Base-by-base conservation (phyloP, 805 yeast genomes). In the Metschnikowia anglica region DNA sequence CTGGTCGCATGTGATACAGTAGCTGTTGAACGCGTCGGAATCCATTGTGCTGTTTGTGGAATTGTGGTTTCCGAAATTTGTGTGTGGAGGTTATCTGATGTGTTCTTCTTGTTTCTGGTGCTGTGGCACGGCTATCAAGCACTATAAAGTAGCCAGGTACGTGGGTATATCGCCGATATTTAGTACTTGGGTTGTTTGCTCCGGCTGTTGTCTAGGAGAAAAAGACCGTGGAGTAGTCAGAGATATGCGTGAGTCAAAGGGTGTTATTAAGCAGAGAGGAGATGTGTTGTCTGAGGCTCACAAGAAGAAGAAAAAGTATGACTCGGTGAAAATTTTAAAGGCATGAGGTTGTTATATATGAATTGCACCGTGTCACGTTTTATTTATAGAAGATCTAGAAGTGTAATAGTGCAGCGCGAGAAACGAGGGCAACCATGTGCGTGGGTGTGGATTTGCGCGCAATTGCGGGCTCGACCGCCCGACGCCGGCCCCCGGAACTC, bases 1-100 rank as follows among this genome's bases (percentile, higher is more conserved):
- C 48, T 51, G 49, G 32, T 53, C 57, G 23, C 57, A 53, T 27
- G 52, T 38, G 41, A 53, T 46, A 39, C 57, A 53, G 47, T 50
- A 53, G 51, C 48, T 53, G 43, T 53, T 53, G 46, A 53, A 53
- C 25, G 57, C 57, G 49, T 51, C 53, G 15, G 55, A 51, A 34
- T 48, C 51, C 51, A 50, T 50, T 32, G 29, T 37, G 31, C n/a
- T 32, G 21, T 32, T 13, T 19, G 15, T 29, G 41, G 18, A 30
- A 21, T n/a, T 13, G 13, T 37, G 23, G 26, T 9, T n/a, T 27
- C 13, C 12, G 25, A 23, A 23, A 23, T 23, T 23, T 7, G 7
- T 7, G 10, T 10, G 7, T 23, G 25, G 10, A 23, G 25, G 25
- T 23, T 23, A n/a, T n/a, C n/a, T n/a, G n/a, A n/a, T n/a, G n/a